phyloP scores from a whole-genome alignment of 208 protist genomes.

The Kentomonas sorsogonicus region DNA sequence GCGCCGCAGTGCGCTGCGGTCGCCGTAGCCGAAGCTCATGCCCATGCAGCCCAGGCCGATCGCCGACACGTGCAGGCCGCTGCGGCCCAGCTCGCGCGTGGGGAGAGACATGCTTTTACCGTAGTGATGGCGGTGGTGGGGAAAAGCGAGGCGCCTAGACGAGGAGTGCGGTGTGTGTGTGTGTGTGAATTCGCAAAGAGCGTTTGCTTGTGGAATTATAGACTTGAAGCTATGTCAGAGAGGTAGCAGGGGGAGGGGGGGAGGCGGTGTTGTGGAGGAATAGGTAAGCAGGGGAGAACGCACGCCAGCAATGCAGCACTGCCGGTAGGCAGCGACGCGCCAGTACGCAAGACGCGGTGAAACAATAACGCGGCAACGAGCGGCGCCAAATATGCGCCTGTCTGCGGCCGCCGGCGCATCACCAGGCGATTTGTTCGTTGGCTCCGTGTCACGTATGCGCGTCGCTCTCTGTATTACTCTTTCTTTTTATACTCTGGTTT shows the following conservation, averaged over 20 bases:
- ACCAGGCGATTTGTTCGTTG: not conserved
- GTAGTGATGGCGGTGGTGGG: no score
- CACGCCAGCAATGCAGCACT: no score
- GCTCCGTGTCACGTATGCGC: not conserved
- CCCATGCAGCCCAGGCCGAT: conserved; percentile 38
- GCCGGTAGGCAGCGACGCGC: no score
- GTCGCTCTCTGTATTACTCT: not conserved
- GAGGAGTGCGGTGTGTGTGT: not conserved
- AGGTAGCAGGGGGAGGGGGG: no score
- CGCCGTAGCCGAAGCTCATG: conserved; percentile 23
- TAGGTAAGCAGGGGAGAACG: not conserved
- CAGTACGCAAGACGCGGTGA: no score
- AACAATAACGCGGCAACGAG: not conserved
- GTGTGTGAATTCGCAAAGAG: no score
- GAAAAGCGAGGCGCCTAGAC: no score
- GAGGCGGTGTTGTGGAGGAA: not conserved
- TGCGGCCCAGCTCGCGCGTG: conserved; percentile 17
- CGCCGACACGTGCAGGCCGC: conserved; percentile 20
- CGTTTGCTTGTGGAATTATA: no score
- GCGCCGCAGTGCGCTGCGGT: conserved; percentile 8
- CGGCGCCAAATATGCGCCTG: not conserved
- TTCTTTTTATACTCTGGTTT: not conserved
- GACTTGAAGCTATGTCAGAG: no score
- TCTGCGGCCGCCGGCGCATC: no score
- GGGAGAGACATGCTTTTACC: no score